Evolutionary conservation across 345 rosid genomes (phyloP), one percentile per base, ranked within the genome.

Genomic region (Euphorbia peplus): DNA sequence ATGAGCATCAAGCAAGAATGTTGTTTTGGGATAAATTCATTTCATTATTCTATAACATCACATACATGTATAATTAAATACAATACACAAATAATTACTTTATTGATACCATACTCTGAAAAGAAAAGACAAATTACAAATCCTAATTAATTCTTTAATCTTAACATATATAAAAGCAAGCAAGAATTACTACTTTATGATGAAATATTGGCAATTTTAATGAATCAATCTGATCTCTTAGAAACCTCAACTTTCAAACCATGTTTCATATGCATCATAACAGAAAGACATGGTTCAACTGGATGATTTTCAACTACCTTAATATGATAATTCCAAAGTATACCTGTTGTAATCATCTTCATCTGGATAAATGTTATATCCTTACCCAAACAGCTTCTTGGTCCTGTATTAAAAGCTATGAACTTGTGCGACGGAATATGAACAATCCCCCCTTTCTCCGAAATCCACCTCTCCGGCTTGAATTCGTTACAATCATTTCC

Each of bases 401-500:
- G 70, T 30, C 76, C 76, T 7, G 70, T 26, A 14, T 56, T 47
- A 56, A 72, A 72, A 0, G 70, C 52, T 16, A 16, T 44, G 29
- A 58, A 72, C 60, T 65, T 72, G 41, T 57, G 65, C 13, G 76
- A 32, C 0, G 70, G 63, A 0, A 65, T 39, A 13, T 66, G 65
- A 10, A 39, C 50, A 32, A 72, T 42, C 3, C 25, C 19, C 8
- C 70, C 66, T 18, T 37, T 10, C 25, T 72, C 59, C 0, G 48
- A 56, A 59, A 72, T 50, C 76, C 76, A 72, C 28, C 76, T 66
- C 66, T 72, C 76, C 0, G 70, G 76, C 52, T 82, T 83, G 52
- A 91, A 91, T 68, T 89, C 84, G 4, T 73, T 61, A 74, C 85
- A 75, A 48, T 91, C 86, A 55, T 80, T 32, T 1, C 97, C 96